phyloP scores from a whole-genome alignment of 164 flowering plant genomes.

The Berberis thunbergii region DNA sequence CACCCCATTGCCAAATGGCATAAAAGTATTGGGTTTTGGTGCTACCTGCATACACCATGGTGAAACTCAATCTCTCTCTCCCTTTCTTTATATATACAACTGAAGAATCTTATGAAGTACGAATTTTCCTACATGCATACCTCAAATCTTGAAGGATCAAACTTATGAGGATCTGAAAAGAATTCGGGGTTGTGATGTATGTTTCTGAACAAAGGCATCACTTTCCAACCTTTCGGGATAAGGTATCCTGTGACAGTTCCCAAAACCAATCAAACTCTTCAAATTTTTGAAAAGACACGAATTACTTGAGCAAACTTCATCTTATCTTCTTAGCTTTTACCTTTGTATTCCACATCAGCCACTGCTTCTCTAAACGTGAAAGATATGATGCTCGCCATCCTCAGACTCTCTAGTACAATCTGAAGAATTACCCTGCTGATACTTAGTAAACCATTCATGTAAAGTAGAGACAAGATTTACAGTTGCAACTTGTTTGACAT shows the following conservation, averaged over 20 bases:
- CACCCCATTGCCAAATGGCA: slow-evolving; percentile 65
- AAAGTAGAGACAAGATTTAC: too few relatives aligned
- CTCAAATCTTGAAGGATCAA: slow-evolving; percentile 88
- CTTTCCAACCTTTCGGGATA: too few relatives aligned
- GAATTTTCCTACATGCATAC: slow-evolving; percentile 19
- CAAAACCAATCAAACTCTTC: too few relatives aligned
- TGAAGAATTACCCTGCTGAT: slow-evolving; percentile 11
- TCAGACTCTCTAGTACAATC: slow-evolving; percentile 72
- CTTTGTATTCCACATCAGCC: slow-evolving; percentile 80
- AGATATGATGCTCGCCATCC: slow-evolving; percentile 85
- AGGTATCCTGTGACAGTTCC: neutral
- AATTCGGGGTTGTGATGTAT: slow-evolving; percentile 73
- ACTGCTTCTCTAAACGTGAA: slow-evolving; percentile 91
- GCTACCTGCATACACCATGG: slow-evolving; percentile 28
- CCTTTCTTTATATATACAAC: too few relatives aligned
- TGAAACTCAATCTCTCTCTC: neutral
- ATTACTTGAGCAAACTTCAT: too few relatives aligned
- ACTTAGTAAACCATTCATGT: too few relatives aligned
- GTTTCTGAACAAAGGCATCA: slow-evolving; percentile 14
- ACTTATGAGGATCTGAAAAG: slow-evolving; percentile 60
- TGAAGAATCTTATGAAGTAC: too few relatives aligned
- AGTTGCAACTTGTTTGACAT: too few relatives aligned
- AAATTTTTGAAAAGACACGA: too few relatives aligned
- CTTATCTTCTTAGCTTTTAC: slow-evolving; percentile 19
- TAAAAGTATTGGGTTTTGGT: slow-evolving; percentile 56